Base-by-base conservation (phyloP, 768 basidiomycete genomes). In the Mrakia hoshinonis region DNA sequence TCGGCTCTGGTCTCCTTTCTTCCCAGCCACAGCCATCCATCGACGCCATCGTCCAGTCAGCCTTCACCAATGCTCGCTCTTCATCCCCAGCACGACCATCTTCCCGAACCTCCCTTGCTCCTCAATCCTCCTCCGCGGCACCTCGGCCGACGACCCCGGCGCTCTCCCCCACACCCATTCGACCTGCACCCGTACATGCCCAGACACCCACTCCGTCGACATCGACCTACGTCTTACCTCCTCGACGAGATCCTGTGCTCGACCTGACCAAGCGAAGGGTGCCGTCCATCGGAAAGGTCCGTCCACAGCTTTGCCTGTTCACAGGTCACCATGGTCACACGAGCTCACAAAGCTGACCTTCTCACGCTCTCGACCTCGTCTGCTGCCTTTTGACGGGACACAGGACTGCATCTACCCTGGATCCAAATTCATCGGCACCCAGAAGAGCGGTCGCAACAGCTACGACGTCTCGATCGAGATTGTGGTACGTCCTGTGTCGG, bases 381-480 rank as follows among this genome's bases (percentile, higher is more conserved):
- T 36, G 55, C 29, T 46, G n/a, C 31, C 36, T 46, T 20, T 18
- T 61, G 18, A 22, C 31, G 26, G 10, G n/a, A 13, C 2, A 7
- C 48, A 69, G 69, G 70, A 60, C 24, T 72, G 70, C 55, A 65
- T 75, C 20, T 91, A 93, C 80, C 89, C 94, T 38, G 95, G 95
- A 3, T 89, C 91, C 49, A 83, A 85, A 20, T 98, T 94, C 79
- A 84, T 86, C 72, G 95, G 95, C 3, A 92, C 91, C 0, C 95
- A 98, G 81, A 92, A 92, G 81, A 90, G 89, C 74, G 95, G 94
- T 3, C 85, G 92, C 75, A 94, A 90, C 78, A 90, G 89, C 77
- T 97, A 97, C 82, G 91, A 95, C 74, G 95, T 97, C 51, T 89
- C 86, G 76, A 92, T 98, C 69, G 89, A 88, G 69, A 89, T 98